Evolutionary conservation across 2,329 filamentous ascomycete species (phyloP).

Genomic region (Metarhizium sp.): DNA sequence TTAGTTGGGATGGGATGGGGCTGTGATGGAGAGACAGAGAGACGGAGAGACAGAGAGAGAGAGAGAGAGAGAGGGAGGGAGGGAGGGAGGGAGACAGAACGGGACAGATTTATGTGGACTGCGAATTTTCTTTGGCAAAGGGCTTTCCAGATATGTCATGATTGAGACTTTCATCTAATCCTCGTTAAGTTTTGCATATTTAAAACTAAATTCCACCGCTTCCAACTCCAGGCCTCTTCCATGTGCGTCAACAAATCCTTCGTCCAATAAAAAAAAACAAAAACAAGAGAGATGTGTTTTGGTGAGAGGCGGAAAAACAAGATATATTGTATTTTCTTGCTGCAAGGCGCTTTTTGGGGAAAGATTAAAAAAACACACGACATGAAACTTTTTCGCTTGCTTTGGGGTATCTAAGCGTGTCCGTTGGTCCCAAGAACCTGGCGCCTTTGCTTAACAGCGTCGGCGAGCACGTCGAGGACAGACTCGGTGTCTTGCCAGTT

Average conservation of each 20-base stretch:
- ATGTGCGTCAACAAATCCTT: neutral
- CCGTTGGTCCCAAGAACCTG: slow-evolving; percentile 16
- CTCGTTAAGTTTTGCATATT: neutral
- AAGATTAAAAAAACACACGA: neutral
- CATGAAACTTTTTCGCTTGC: neutral
- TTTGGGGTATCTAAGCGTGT: slow-evolving; percentile 2
- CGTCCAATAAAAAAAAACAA: neutral
- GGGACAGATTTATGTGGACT: no score
- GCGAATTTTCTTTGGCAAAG: neutral
- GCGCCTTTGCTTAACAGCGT: slow-evolving; percentile 47
- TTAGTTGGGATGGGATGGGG: neutral
- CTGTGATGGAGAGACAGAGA: no score
- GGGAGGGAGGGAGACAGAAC: neutral
- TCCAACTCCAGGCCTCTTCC: neutral
- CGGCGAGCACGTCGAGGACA: slow-evolving; percentile 68
- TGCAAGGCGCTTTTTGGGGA: neutral
- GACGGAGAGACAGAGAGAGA: neutral
- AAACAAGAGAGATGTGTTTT: neutral
- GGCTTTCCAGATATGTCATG: neutral
- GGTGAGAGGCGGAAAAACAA: neutral
- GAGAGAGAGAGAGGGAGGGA: neutral
- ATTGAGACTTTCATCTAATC: neutral
- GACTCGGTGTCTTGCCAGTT: slow-evolving; percentile 82
- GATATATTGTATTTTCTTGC: neutral
- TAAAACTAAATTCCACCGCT: neutral